Base-by-base conservation (phyloP, 345 rosid species). In the Lagerstroemia speciosa region DNA sequence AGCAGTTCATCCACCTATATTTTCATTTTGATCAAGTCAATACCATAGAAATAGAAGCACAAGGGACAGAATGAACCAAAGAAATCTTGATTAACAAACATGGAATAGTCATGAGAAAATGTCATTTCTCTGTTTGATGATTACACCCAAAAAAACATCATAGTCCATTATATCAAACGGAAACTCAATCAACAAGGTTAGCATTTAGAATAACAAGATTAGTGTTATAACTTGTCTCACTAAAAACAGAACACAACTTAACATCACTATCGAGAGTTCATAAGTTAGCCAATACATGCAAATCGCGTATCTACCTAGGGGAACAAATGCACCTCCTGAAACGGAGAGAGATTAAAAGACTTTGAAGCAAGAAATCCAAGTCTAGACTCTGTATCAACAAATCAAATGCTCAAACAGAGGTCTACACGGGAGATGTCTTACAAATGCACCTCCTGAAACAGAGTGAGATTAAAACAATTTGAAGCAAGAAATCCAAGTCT, bases 1-100 rank as follows among this genome's bases (percentile, higher is more conserved):
- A 94, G 81, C 66, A 94, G 82, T 74, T 94, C 96, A 48, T 91
- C 99, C 64, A 94, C 99, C 99, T 94, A 66, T 41, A 70, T 37
- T 41, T n/a, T 41, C 40, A 43, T 71, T 33, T 60, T 5, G 31
- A 32, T 40, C 27, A 52, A 38, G 29, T 24, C 58, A 67, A 53
- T 20, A 40, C 30, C 38, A 41, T 30, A 40, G 20, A 60, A 64
- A 31, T 36, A 33, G 24, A 24, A 40, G 33, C 50, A 64, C 6
- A 40, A 27, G 31, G 27, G 34, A 31, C 37, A 60, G 10, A 40
- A 30, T 36, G 32, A 37, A 60, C 37, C 30, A 16, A 24, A 58
- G 8, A 57, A 5, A 17, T 6, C 12, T 33, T 11, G 27, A 2
- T 33, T 64, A 8, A 24, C 9, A 34, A 19, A 10, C 22, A 62